These are phyloP conservation scores for Fomitopsis pulvina DNA, from an alignment of 768 basidiomycete species.

Conservation along the genomic window DNA sequence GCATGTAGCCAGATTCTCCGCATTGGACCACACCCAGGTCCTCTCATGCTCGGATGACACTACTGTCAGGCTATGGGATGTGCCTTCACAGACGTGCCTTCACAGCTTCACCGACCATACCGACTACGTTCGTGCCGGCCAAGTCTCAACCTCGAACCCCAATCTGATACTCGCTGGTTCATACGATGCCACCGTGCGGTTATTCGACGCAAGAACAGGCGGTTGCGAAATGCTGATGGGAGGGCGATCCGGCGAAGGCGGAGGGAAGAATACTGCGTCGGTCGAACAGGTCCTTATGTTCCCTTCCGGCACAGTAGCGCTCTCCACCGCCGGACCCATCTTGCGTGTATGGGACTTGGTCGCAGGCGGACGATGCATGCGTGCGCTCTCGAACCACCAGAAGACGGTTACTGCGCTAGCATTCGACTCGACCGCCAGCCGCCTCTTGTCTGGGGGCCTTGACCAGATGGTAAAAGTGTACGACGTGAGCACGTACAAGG, in stretches of 20 bases:
- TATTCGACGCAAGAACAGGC: conserved; percentile 84
- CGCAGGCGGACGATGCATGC: conserved; percentile 81
- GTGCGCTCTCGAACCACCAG: conserved; percentile 95
- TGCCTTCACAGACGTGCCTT: conserved; percentile 79
- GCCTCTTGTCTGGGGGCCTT: conserved; percentile 83
- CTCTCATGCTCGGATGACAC: conserved; percentile 96
- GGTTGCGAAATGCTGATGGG: conserved; percentile 82
- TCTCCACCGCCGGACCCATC: conserved; percentile 89
- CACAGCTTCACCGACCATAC: conserved; percentile 80
- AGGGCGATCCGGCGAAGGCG: conserved; percentile 18
- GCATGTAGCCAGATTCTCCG: conserved; percentile 90
- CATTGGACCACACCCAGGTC: conserved; percentile 72
- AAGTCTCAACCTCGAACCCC: conserved; percentile 78
- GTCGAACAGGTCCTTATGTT: conserved; percentile 93
- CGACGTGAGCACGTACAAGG: conserved; percentile 88
- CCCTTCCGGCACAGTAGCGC: conserved; percentile 77
- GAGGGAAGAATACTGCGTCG: conserved; percentile 43
- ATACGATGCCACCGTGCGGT: conserved; percentile 85
- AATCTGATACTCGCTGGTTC: conserved; percentile 87
- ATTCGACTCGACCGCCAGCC: conserved; percentile 68
- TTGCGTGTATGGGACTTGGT: conserved; percentile 93
- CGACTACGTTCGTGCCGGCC: conserved; percentile 94
- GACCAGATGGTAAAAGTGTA: conserved; percentile 99
- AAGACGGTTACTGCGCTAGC: conserved; percentile 91
- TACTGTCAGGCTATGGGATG: conserved; percentile 90